Evolutionary conservation across 345 rosid genomes (phyloP), one percentile per base, ranked within the genome.

Genomic region (Toxicodendron radicans): DNA sequence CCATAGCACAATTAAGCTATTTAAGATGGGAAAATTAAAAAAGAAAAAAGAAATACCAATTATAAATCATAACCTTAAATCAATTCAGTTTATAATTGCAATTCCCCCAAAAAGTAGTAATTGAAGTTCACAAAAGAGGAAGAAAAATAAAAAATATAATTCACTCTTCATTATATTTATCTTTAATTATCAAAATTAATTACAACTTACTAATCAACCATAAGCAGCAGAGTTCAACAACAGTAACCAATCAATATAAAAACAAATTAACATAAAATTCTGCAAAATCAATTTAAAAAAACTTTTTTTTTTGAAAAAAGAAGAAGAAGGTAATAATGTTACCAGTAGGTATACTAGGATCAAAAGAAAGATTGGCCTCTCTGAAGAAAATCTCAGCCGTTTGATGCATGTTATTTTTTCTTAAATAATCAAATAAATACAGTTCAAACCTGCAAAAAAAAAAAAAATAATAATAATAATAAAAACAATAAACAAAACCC

Each of bases 341-440:
- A 73, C 70, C 70, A 3, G 58, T 6, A 66, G 27, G 46, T 18
- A 66, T 10, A 7, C 45, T 7, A 46, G 72, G 66, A 74, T 74
- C 59, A 49, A 66, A 12, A 8, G n/a, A 16, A 14, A 58, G 32
- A 20, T 74, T 32, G 10, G 71, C 57, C 20, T 74, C 77, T 45
- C 23, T 43, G 65, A 0, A 45, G 66, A 65, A 74, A 24, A 23
- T 43, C 48, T 74, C 72, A 10, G 77, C 77, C 1, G 72, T 66
- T 57, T 11, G 45, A 21, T 66, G 58, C 77, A 74, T 65, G 72
- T 74, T 66, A 2, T 66, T 58, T 32, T 58, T 74, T 11, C 16
- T 57, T 6, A 74, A 12, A 66, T 74, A 74, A 58, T 74, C 77
- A 6, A 56, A 74, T 20, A 74, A 46, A 20, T 66, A 74, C 33